Conservation (phyloP, 2,329 filamentous ascomycete species). For the Colletotrichum sp. region DNA sequence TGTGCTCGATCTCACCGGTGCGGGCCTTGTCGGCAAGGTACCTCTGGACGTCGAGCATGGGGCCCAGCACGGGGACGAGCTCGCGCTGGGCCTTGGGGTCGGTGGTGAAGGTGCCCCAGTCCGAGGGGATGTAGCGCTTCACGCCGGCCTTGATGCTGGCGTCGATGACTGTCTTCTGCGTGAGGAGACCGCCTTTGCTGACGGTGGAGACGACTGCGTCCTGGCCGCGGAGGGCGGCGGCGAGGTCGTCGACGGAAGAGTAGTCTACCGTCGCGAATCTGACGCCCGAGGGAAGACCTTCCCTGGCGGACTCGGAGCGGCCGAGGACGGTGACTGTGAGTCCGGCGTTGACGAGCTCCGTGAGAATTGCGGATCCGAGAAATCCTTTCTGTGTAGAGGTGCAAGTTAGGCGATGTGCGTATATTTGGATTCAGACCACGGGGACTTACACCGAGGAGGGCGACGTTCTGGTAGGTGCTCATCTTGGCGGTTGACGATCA, state of each 20-base stretch:
- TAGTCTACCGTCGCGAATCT: not conserved
- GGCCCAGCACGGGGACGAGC: conserved; percentile 53
- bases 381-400: conserved; percentile 35
- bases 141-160: conserved; percentile 64
- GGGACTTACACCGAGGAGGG: conserved; percentile 10
- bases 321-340: conserved; percentile 61
- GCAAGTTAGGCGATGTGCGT: not conserved
- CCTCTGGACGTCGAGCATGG: conserved; percentile 50
- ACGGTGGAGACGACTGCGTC: conserved; percentile 63
- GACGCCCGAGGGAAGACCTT: not conserved
- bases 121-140: conserved; percentile 65
- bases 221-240: conserved; percentile 54
- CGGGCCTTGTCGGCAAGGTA: conserved; percentile 44
- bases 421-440: not conserved
- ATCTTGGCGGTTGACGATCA: not conserved
- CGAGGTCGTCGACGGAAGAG: conserved; percentile 37
- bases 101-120: conserved; percentile 50
- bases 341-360: conserved; percentile 38
- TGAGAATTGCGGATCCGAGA: conserved; percentile 42
- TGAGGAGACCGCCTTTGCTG: conserved; percentile 34
- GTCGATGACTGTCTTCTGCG: conserved; percentile 57
- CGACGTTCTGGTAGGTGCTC: conserved; percentile 4
- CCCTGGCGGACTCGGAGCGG: conserved; percentile 36
- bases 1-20: conserved; percentile 56
- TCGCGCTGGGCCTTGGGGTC: conserved; percentile 23